These are phyloP conservation scores for Rhododendron molle DNA, from an alignment of 148 eudicot genomes.

Conservation along the genomic window DNA sequence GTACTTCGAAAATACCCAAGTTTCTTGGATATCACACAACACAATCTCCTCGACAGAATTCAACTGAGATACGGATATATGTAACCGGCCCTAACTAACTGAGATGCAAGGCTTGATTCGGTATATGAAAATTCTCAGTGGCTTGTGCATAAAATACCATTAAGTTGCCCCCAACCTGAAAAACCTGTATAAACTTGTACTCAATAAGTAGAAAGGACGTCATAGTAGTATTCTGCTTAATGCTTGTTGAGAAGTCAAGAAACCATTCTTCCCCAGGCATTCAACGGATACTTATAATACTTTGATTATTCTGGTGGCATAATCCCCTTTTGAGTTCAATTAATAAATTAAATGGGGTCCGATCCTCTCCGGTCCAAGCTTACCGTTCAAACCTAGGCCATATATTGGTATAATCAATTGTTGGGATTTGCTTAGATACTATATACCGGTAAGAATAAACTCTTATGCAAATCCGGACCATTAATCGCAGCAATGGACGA, in stretches of 20 bases:
- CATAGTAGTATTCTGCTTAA: not conserved
- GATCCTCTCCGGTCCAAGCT: not conserved
- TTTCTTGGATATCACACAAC: too few relatives aligned
- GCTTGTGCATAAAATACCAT: not conserved
- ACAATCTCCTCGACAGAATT: too few relatives aligned
- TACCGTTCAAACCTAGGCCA: not conserved
- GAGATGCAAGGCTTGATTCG: not conserved
- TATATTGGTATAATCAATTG: too few relatives aligned
- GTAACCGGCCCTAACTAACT: not conserved
- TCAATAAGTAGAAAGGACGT: not conserved
- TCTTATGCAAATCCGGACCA: not conserved
- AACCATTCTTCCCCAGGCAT: not conserved
- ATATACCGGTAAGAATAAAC: not conserved
- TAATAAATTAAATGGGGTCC: not conserved
- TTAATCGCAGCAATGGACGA: not conserved
- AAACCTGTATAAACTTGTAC: too few relatives aligned
- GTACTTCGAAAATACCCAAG: not conserved
- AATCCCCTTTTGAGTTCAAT: not conserved
- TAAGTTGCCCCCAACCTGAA: not conserved
- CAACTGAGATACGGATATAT: not conserved
- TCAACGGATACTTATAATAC: not conserved
- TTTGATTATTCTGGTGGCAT: not conserved
- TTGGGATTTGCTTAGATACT: not conserved
- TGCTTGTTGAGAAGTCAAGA: not conserved
- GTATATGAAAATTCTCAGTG: too few relatives aligned